Evolutionary conservation across 805 yeast species (phyloP).

Genomic region (Metschnikowia baotianmanensis): DNA sequence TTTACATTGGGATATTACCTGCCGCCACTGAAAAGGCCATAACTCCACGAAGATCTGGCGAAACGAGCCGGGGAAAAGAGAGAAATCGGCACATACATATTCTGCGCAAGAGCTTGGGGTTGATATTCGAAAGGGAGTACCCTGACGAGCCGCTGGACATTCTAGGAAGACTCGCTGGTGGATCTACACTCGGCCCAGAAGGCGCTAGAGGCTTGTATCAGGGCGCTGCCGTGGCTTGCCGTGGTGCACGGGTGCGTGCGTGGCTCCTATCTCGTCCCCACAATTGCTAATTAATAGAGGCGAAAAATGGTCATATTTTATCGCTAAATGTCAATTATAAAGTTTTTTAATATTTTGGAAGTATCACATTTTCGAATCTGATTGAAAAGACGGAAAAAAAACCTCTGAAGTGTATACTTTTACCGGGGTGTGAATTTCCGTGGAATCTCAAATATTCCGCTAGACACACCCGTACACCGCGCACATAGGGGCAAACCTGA

Average conservation of each 20-base stretch:
- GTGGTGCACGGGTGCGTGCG: slow-evolving; percentile 1
- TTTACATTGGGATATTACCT: neutral
- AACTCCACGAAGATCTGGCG: no score
- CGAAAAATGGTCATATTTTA: neutral
- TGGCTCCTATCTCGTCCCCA: neutral
- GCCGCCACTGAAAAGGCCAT: neutral
- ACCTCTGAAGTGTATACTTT: no score
- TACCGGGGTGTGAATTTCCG: no score
- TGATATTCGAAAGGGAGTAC: slow-evolving; percentile 43
- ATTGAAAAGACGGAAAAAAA: no score
- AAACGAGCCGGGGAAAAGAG: neutral
- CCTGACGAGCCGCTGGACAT: slow-evolving; percentile 17
- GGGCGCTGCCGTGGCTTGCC: neutral
- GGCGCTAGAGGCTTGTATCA: neutral
- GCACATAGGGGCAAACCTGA: neutral
- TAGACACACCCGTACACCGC: neutral
- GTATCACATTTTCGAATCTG: no score
- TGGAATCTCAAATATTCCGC: no score
- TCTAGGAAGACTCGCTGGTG: no score
- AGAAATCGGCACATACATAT: slow-evolving; percentile 39
- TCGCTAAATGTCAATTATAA: no score
- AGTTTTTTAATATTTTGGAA: no score
- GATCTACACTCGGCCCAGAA: no score
- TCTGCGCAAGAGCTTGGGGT: slow-evolving; percentile 45
- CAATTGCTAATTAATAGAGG: no score